Conservation (phyloP, 2,329 filamentous ascomycete genomes). For the Xylaria sp. region DNA sequence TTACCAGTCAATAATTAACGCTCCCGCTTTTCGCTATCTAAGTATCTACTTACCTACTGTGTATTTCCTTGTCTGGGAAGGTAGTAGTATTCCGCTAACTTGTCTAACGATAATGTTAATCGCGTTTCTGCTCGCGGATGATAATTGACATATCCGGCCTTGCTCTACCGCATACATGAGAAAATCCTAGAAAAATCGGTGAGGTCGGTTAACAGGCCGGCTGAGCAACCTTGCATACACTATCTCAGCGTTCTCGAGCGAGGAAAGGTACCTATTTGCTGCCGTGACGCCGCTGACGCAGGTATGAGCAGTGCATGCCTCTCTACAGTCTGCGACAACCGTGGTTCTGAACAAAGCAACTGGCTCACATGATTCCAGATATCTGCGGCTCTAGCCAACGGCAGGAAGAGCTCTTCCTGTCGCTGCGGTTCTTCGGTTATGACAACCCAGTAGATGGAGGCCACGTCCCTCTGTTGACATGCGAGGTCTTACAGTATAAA, state of each 20-base stretch:
- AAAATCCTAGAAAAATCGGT: slow-evolving; percentile 5
- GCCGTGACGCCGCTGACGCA: not conserved
- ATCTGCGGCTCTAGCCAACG: slow-evolving; percentile 18
- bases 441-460: slow-evolving; percentile 1
- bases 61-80: slow-evolving; percentile 22
- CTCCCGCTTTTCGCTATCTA: not conserved
- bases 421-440: not conserved
- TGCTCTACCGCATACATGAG: not conserved
- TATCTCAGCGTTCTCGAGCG: not conserved
- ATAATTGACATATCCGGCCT: not conserved
- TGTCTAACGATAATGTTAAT: not conserved
- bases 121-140: not conserved
- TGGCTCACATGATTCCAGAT: slow-evolving; percentile 20
- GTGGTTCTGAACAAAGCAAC: slow-evolving; percentile 1
- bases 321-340: not conserved
- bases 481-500: not conserved
- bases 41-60: not conserved
- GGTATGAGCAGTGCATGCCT: not conserved
- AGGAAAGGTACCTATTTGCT: no score
- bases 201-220: slow-evolving; percentile 14
- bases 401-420: not conserved
- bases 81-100: slow-evolving; percentile 13
- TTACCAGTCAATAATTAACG: not conserved
- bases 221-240: slow-evolving; percentile 2
- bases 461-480: slow-evolving; percentile 9